Evolutionary conservation across 164 flowering plant species (phyloP), one percentile per base, ranked within the genome.

Genomic region (Stephania cephalantha): DNA sequence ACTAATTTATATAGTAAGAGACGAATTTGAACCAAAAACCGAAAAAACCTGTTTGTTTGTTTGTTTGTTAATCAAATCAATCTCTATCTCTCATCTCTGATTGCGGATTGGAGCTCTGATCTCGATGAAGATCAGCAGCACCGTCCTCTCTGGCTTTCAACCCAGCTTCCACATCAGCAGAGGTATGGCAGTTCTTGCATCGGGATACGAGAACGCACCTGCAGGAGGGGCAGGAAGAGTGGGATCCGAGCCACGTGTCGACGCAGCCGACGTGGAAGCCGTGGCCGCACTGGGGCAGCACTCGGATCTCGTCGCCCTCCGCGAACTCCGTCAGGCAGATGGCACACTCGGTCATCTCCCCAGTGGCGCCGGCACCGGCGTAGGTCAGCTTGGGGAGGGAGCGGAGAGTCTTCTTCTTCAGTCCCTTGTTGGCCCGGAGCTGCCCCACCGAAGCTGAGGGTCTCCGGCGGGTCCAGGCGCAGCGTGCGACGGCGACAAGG

Each of bases 221-320:
- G 79, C 98, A 93, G 15, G 92, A 88, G 6, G 98, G 98, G 55
- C 98, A 93, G 0, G 95, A 87, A 4, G 95, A 91, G 80, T 90
- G 94, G 11, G 96, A 85, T 44, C 87, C 86, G 0, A 92, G 87
- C 97, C 97, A 92, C 73, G 82, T 85, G 81, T 92, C 98, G 73
- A 93, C 84, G 80, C 98, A 93, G 2, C 78, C 79, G 52, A 87
- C 90, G 78, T 95, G 99, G 79, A 93, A 95, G 7, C 84, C 88
- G 73, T 95, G 99, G 9, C 87, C 88, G 78, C 99, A 95, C 88
- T 90, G 93, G 31, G 96, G 98, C 64, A 95, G 76, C 17, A 88
- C 86, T 4, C 98, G 82, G 71, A 95, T 80, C 71, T 90, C 92
- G 50, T 93, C 97, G 0, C 98, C 99, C 30, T 73, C 78, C 25